Evolutionary conservation across 2,329 filamentous ascomycete genomes (phyloP), one percentile per base, ranked within the genome.

Genomic region (Ascochyta pisi): DNA sequence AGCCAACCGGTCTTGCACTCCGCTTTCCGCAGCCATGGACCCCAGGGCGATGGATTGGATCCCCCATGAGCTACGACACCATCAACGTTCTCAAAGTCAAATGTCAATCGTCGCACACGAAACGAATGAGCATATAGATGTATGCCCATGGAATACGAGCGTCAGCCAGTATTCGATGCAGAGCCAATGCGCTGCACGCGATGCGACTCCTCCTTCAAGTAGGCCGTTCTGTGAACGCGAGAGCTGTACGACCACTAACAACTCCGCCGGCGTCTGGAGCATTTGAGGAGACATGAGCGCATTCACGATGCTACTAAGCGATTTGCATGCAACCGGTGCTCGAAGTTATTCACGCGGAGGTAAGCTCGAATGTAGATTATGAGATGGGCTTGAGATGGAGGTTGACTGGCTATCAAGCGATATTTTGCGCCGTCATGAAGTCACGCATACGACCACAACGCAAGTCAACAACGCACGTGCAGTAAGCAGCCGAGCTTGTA

Each of bases 281-380:
- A 58, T 47, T 33, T 58, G 13, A 50, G 46, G 29, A 45, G 55
- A 6, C 55, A 58, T 24, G 55, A 58, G 42, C 55, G 55, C 24
- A 33, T 54, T 22, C 55, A 58, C n/a, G 46, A 47, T 22, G 38
- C 12, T n/a, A 50, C 6, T 22, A 54, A 50, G 24, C 41, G 29
- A 15, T 54, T 42, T 23, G 41, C 50, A 3, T 58, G 55, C 39
- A 38, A 9, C 37, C 50, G 47, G 13, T 58, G 55, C 22, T 47
- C 50, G 3, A 58, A 58, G 19, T n/a, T 37, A 3, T 58, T 58
- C 23, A 50, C 50, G 13, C 40, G 55, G 31, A 58, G 55, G 55
- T 54, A 46, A 23, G 39, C 5, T 9, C 27, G 6, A 26, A 16
- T 13, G 12, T 29, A 27, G 5, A 9, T 5, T 10, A 29, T n/a